phyloP scores from a whole-genome alignment of 192 early-diverging fungal genomes.

The Rhizophagus sp. region DNA sequence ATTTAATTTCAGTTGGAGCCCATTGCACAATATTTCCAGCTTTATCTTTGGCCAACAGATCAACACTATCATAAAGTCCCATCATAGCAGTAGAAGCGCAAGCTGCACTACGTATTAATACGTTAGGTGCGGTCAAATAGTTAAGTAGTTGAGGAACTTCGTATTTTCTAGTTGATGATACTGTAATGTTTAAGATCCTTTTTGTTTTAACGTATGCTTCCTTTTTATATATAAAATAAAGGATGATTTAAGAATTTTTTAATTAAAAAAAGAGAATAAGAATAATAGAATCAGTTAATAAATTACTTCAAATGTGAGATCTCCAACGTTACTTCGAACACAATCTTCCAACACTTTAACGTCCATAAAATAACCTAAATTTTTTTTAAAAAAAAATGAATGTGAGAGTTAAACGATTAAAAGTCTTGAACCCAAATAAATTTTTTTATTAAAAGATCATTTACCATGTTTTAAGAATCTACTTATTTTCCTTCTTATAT shows the following conservation, averaged over 20 bases:
- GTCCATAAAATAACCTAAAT: conserved; percentile 68
- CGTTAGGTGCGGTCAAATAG: conserved; percentile 78
- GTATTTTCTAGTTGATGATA: conserved; percentile 68
- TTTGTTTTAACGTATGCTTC: conserved; percentile 70
- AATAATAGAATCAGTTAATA: not conserved
- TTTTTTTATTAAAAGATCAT: not conserved
- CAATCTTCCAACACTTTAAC: conserved; percentile 75
- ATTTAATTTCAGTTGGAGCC: conserved; percentile 50
- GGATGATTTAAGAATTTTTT: no score
- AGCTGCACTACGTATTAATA: conserved; percentile 80
- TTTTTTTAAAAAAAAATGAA: not conserved
- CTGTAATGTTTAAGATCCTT: conserved; percentile 77
- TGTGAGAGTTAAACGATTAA: not conserved
- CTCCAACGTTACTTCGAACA: conserved; percentile 71
- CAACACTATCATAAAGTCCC: conserved; percentile 67
- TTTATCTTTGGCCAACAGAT: conserved; percentile 72
- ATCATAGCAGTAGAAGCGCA: conserved; percentile 70
- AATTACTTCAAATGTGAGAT: conserved; percentile 63
- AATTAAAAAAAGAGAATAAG: not conserved
- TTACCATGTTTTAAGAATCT: conserved; percentile 68
- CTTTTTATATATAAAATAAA: conserved; percentile 31
- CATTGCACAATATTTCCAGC: conserved; percentile 67
- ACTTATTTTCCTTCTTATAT: conserved; percentile 59
- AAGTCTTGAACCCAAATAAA: not conserved
- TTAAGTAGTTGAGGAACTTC: conserved; percentile 77